phyloP scores from a whole-genome alignment of 2,329 filamentous ascomycete genomes.

The Alternaria brassicae region DNA sequence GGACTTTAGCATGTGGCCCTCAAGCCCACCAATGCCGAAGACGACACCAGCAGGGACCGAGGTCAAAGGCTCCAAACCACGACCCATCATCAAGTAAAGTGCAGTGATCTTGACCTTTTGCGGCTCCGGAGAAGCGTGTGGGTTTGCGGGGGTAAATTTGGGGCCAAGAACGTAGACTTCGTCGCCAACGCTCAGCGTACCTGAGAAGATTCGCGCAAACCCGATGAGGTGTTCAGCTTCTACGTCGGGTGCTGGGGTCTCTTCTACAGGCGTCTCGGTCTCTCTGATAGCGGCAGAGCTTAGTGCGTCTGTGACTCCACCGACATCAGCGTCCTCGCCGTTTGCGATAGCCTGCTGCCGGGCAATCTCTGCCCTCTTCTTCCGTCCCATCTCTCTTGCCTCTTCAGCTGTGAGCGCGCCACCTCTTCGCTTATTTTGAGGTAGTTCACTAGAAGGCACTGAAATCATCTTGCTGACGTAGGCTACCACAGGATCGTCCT shows the following conservation, averaged over 20 bases:
- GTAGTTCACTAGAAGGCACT: slow-evolving; percentile 88
- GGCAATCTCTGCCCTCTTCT: slow-evolving; percentile 88
- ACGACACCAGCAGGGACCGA: slow-evolving; percentile 92
- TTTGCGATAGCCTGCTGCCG: slow-evolving; percentile 70
- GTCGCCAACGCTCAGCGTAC: slow-evolving; percentile 87
- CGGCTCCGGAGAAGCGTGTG: slow-evolving; percentile 74
- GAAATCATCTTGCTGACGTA: slow-evolving; percentile 99
- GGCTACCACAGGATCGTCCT: slow-evolving; percentile 80
- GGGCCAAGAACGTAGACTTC: slow-evolving; percentile 89
- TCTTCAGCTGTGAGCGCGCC: slow-evolving; percentile 83
- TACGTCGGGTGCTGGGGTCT: slow-evolving; percentile 61
- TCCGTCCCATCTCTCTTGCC: slow-evolving; percentile 83
- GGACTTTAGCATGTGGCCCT: slow-evolving; percentile 93
- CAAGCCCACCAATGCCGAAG: slow-evolving; percentile 91
- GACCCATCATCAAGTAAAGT: slow-evolving; percentile 95
- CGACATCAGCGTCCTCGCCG: slow-evolving; percentile 56
- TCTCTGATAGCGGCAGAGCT: slow-evolving; percentile 63
- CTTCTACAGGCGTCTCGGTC: slow-evolving; percentile 42
- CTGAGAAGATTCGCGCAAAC: slow-evolving; percentile 93
- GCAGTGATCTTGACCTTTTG: slow-evolving; percentile 84
- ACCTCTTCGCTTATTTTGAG: slow-evolving; percentile 77
- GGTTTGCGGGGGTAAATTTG: slow-evolving; percentile 86
- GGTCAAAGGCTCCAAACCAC: slow-evolving; percentile 80
- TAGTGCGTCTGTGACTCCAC: slow-evolving; percentile 65
- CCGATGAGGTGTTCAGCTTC: slow-evolving; percentile 91